Evolutionary conservation across 2,329 filamentous ascomycete genomes (phyloP), one percentile per base, ranked within the genome.

Genomic region (Talaromyces sp.): DNA sequence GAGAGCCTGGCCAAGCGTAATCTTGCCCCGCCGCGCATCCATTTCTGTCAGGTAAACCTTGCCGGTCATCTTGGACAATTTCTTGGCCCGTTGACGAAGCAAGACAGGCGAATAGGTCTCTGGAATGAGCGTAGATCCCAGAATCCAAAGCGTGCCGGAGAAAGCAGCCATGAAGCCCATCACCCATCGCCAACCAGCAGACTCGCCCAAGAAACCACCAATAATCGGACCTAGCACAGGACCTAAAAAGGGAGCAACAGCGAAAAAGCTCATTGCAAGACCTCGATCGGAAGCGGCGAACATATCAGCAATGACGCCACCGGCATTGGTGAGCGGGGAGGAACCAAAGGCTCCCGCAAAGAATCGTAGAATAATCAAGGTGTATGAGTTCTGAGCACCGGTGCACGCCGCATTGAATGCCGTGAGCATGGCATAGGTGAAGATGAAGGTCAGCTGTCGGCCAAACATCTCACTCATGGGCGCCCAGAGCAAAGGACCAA

Each of bases 131-230:
- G 73, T 62, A 1, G 72, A 62, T 25, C 74, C 74, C 2, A 72
- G 22, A 27, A 78, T 71, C 76, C 86, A 89, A 59, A 89, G 81
- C 11, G 82, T 76, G 10, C 86, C 87, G 2, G 86, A 87, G 73
- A 90, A 88, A 66, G 87, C 86, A 60, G 85, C 82, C 72, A 87
- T 82, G 58, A 90, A 75, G 1, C 86, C 87, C 73, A 86, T 81
- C 25, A 91, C 85, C 89, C 89, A 91, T 70, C 87, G 81, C 90
- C 89, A 91, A 17, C 88, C 88, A 15, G 82, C 83, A 2, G 83
- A 80, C 73, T 87, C 82, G 10, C 87, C 86, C 1, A 90, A 78
- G 73, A 91, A 92, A 2, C 88, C 88, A 67, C 87, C 87, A 7
- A 85, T 84, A 54, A 91, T 87, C 1, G 90, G 90, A 0, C 89